Conservation (phyloP, 805 yeast genomes). For the Pichia deserticola region DNA sequence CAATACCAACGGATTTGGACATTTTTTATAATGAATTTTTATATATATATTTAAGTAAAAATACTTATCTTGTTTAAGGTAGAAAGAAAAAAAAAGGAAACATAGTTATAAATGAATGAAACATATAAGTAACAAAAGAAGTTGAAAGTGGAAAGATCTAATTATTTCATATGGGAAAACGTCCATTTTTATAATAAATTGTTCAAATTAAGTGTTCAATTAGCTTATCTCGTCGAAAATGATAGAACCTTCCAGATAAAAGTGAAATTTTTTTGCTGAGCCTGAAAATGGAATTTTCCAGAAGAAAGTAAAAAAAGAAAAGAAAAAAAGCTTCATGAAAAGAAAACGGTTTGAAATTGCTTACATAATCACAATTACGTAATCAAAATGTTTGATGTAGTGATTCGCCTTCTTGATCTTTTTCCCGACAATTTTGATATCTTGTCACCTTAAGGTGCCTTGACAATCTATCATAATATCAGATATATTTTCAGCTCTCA, state of each 20-base stretch:
- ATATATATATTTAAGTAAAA: neutral
- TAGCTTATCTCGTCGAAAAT: neutral
- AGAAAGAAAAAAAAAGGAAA: neutral
- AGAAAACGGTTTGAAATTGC: too few relatives aligned
- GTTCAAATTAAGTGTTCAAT: neutral
- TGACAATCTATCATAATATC: too few relatives aligned
- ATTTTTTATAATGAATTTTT: conserved; percentile 19
- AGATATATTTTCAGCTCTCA: too few relatives aligned
- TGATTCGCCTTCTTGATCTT: too few relatives aligned
- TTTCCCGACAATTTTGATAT: too few relatives aligned
- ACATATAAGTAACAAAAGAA: too few relatives aligned
- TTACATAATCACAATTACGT: too few relatives aligned
- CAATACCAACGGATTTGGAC: conserved; percentile 62
- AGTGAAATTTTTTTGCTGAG: neutral
- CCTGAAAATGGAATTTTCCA: neutral
- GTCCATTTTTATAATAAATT: neutral
- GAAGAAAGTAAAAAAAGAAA: neutral
- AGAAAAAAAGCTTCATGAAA: too few relatives aligned
- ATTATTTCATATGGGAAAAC: neutral
- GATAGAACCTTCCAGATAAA: neutral
- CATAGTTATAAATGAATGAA: neutral
- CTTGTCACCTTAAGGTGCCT: too few relatives aligned
- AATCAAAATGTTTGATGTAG: too few relatives aligned
- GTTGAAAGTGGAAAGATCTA: neutral
- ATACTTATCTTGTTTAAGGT: neutral